These are phyloP conservation scores for Tetradesmus lagerheimii DNA, from an alignment of 139 green algal genomes.

Conservation along the genomic window DNA sequence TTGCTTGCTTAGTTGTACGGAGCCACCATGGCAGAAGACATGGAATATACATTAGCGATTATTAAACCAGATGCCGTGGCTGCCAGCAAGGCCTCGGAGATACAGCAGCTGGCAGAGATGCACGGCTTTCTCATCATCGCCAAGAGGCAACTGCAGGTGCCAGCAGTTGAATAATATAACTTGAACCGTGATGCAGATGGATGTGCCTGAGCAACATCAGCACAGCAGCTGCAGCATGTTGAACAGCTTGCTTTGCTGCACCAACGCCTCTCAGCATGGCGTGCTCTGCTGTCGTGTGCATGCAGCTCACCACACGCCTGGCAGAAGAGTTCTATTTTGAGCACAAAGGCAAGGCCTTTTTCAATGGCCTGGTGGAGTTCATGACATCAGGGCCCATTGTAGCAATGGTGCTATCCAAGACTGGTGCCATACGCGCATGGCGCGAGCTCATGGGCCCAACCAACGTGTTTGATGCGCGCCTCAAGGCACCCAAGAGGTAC, in stretches of 20 bases:
- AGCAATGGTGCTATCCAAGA: slow-evolving; percentile 77
- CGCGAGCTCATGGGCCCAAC: slow-evolving; percentile 84
- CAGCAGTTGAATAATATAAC: background rate
- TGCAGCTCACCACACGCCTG: slow-evolving; percentile 64
- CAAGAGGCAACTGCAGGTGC: slow-evolving; percentile 73
- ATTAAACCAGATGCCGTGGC: slow-evolving; percentile 85
- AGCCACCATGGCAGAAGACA: background rate
- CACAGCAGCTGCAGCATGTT: background rate
- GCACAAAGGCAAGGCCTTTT: slow-evolving; percentile 86
- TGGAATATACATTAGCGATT: slow-evolving; percentile 70
- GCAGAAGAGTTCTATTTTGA: slow-evolving; percentile 90
- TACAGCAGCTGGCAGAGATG: slow-evolving; percentile 79
- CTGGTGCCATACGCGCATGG: slow-evolving; percentile 78
- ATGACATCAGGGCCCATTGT: slow-evolving; percentile 85
- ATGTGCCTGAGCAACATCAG: background rate
- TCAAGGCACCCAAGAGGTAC: slow-evolving; percentile 53
- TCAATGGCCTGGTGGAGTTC: slow-evolving; percentile 75
- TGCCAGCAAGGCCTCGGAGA: slow-evolving; percentile 69
- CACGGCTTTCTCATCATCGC: slow-evolving; percentile 81
- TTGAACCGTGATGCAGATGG: background rate
- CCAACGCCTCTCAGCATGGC: background rate
- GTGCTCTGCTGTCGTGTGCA: background rate
- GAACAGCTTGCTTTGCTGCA: background rate
- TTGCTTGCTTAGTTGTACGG: background rate
- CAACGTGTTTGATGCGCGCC: slow-evolving; percentile 69